These are phyloP conservation scores for Fusarium dimerum DNA, from an alignment of 2,329 filamentous ascomycete species.

Conservation along the genomic window DNA sequence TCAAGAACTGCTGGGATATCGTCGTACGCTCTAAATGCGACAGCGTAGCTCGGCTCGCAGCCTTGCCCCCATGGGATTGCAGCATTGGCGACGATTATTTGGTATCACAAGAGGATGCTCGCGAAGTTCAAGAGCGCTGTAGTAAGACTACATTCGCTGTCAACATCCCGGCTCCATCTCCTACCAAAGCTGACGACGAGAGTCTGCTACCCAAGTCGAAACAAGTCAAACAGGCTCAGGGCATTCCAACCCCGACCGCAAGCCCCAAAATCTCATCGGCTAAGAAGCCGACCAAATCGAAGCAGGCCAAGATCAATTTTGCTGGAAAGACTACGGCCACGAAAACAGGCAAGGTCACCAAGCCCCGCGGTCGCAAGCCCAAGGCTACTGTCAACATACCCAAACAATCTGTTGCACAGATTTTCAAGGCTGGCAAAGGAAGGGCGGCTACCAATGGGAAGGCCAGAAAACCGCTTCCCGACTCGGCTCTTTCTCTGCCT, in stretches of 20 bases:
- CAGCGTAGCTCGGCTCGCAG: conserved; percentile 75
- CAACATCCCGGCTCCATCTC: conserved; percentile 25
- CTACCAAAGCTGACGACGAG: conserved; percentile 14
- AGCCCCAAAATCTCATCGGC: conserved; percentile 53
- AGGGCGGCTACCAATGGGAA: conserved; percentile 15
- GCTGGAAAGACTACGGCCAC: conserved; percentile 18
- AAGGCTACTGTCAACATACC: conserved; percentile 40
- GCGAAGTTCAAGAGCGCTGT: conserved; percentile 40
- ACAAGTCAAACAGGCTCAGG: conserved; percentile 44
- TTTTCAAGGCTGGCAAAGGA: conserved; percentile 24
- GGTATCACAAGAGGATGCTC: conserved; percentile 47
- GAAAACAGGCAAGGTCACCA: conserved; percentile 23
- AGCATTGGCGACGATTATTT: conserved; percentile 53
- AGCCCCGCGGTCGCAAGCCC: conserved; percentile 35
- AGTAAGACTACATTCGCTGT: conserved; percentile 39
- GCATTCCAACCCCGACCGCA: conserved; percentile 59
- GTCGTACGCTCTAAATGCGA: conserved; percentile 87
- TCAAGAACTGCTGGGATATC: conserved; percentile 92
- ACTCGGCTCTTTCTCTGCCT: conserved; percentile 14
- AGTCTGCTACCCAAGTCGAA: conserved; percentile 38
- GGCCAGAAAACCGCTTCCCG: conserved; percentile 18
- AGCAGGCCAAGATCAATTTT: conserved; percentile 55
- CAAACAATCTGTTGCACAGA: conserved; percentile 43
- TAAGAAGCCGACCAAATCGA: conserved; percentile 44
- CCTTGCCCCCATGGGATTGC: conserved; percentile 59